Base-by-base conservation (phyloP, 2,329 filamentous ascomycete species). In the Aspergillus sp. region DNA sequence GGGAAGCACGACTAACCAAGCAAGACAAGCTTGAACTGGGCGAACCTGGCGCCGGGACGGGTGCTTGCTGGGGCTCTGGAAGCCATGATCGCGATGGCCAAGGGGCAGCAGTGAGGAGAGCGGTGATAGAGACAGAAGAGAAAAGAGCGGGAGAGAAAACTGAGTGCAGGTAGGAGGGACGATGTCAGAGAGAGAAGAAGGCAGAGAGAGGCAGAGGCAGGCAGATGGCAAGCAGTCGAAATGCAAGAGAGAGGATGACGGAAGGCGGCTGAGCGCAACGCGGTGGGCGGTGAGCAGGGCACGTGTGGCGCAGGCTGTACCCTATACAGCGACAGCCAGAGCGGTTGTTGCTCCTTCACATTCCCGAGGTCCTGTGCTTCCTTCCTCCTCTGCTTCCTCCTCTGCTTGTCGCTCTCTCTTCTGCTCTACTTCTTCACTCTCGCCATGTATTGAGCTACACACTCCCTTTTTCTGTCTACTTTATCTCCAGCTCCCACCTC, bases 11-110 rank as follows among this genome's bases (percentile, higher is more conserved):
- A 57, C 81, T 49, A 75, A 96, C 91, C 91, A 45, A 98, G 74
- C 57, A 98, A 72, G 47, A 98, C 91, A 52, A 98, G 76, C 74
- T 98, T 98, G 71, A 98, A 98, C 74, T 98, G 91, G 53, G 91
- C 89, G 66, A 98, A 96, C 56, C 89, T 80, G 65, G 83, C 74
- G 53, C 73, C 73, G 40, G 74, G 72, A 45, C 76, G 69, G 54
- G 68, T 71, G 57, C 72, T 71, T 76, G 78, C 80, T 76, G 72
- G 79, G 68, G 78, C 78, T 78, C 86, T 79, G 63, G 83, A 75
- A 66, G 88, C 83, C 89, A 96, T 96, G 61, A 52, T 71, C 19
- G 10, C 19, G 5, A 22, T 6, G 19, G 6, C 19, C 19, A 22
- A 22, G 10, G n/a, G 58, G 45, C 43, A 22, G 10, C 19, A 6